Percentiles rank a stretch among this genome's conserved stretches.
phyloP scores from a whole-genome alignment of 345 rosid genomes.

The Heritiera fomes region DNA sequence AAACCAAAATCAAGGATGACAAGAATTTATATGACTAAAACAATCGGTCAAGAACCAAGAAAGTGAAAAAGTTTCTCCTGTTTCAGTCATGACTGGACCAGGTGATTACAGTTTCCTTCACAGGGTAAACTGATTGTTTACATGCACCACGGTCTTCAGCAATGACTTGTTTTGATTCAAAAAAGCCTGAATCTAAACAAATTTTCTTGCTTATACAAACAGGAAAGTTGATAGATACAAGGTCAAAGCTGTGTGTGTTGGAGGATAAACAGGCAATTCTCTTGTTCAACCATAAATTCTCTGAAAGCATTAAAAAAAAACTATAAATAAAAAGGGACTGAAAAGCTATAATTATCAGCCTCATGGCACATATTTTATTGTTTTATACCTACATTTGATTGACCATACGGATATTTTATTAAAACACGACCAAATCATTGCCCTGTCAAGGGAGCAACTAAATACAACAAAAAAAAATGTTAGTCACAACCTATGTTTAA shows the following conservation, averaged over 20 bases:
- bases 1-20: not conserved
- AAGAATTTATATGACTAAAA: not conserved
- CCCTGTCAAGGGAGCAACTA: too few relatives aligned
- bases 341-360: not conserved
- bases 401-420: too few relatives aligned
- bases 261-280: conserved; percentile 1
- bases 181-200: not conserved
- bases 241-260: not conserved
- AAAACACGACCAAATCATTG: too few relatives aligned
- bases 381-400: too few relatives aligned
- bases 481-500: too few relatives aligned
- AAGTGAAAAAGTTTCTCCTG: not conserved
- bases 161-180: not conserved
- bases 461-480: not conserved
- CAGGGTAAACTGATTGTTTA: not conserved
- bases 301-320: not conserved
- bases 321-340: not conserved
- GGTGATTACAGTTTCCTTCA: not conserved
- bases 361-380: too few relatives aligned
- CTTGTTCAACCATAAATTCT: not conserved
- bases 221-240: not conserved
- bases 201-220: not conserved
- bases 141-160: conserved; percentile 9
- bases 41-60: not conserved
- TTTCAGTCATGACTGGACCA: not conserved